A percentile compares a stretch with the other conserved stretches of the same genome.
Conservation (phyloP, 768 basidiomycete species). For the Hydnum rufescens region DNA sequence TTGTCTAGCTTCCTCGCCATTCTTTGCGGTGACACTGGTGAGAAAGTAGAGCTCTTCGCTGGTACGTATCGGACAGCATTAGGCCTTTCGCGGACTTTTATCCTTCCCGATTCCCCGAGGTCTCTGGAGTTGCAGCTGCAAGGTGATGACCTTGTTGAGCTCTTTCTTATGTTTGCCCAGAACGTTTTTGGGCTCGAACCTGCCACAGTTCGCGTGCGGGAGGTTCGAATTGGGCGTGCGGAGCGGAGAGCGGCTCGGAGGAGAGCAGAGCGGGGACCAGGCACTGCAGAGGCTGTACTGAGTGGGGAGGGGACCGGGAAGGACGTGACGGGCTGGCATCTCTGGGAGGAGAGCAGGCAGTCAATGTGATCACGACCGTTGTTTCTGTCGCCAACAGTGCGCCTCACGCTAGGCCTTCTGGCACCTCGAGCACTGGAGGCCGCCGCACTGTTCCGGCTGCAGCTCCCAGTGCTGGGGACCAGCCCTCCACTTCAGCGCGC, state of each 20-base stretch:
- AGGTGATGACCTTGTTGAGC: slow-evolving; percentile 81
- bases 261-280: slow-evolving; percentile 35
- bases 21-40: slow-evolving; percentile 77
- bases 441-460: not conserved
- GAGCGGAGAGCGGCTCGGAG: slow-evolving; percentile 72
- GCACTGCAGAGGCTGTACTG: slow-evolving; percentile 13
- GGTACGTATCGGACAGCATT: slow-evolving; percentile 81
- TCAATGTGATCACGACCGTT: slow-evolving; percentile 25
- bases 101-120: slow-evolving; percentile 75
- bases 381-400: slow-evolving; percentile 17
- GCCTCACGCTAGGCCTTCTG: no score
- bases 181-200: slow-evolving; percentile 87
- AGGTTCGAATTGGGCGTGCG: slow-evolving; percentile 76
- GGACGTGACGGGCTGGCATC: slow-evolving; percentile 18
- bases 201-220: slow-evolving; percentile 82
- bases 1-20: slow-evolving; percentile 65
- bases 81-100: slow-evolving; percentile 80
- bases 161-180: slow-evolving; percentile 78
- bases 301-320: not conserved
- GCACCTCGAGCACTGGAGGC: not conserved
- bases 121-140: slow-evolving; percentile 77
- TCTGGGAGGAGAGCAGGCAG: slow-evolving; percentile 27
- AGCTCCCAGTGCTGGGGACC: no score
- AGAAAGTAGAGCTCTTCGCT: slow-evolving; percentile 86
- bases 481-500: no score